Base-by-base conservation (phyloP, 208 protist genomes). In the Wallacemonas sp. region DNA sequence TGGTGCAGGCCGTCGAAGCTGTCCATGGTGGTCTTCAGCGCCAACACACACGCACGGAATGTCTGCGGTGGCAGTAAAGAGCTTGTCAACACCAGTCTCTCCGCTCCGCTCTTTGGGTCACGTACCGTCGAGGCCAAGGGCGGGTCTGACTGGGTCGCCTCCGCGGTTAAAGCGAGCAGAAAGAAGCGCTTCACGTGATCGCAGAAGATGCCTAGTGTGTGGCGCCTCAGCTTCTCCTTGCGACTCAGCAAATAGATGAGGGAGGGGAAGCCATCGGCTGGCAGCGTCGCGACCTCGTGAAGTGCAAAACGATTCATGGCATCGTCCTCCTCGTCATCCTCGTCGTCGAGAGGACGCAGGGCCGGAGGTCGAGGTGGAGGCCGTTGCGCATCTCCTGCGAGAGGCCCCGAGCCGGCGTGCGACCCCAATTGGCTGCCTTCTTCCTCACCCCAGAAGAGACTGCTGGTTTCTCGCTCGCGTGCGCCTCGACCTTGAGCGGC, bases 181-280 rank as follows among this genome's bases (percentile, higher is more conserved):
- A 58, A 58, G 51, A 58, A 58, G 1, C 41, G 51, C 51, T 39
- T 33, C 26, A 58, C 51, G 6, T 58, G 51, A 17, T 58, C 51
- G 22, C 51, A 58, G 5, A 58, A 27, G 17, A 58, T 31, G 8
- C 51, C 51, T 8, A 58, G 22, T 4, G 28, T 58, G 14, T 31
- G 51, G 5, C 51, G 51, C 8, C 51, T 26, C 28, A 58, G 30
- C 30, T 58, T 9, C 15, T 34, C 51, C 31, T 58, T 58, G 28
- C 51, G 51, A 1, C 51, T 58, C 47, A 86, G 51, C 0, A 86
- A 59, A 66, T 80, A 81, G 24, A 82, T 66, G 15, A 86, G 45
- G 21, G 60, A 72, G 2, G 75, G 75, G 53, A 86, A 78, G 39
- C 79, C 79, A n/a, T 86, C 79, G 21, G 68, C 72, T 1, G 79